Evolutionary conservation across 176 grass and related monocot genomes (phyloP).

Genomic region (Melocanna baccifera): DNA sequence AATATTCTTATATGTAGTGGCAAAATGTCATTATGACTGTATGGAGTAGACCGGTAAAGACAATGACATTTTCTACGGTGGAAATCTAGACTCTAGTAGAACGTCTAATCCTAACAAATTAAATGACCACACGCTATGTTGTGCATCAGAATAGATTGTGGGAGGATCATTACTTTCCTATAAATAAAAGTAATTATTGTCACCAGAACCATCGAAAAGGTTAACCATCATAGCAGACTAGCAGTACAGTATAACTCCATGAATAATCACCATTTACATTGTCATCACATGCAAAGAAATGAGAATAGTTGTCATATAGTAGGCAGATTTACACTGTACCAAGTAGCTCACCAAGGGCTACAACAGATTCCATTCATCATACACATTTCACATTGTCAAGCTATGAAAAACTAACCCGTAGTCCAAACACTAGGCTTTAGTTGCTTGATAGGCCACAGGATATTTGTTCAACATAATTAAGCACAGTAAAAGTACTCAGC

Average conservation of each 20-base stretch:
- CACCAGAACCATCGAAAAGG: background rate
- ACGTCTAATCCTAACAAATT: background rate
- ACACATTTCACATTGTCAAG: background rate
- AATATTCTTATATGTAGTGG: background rate
- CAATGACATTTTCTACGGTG: background rate
- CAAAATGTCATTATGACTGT: background rate
- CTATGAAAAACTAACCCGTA: background rate
- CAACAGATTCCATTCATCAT: background rate
- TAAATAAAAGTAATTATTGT: background rate
- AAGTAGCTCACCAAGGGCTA: background rate
- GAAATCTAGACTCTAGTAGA: background rate
- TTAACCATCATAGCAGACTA: background rate
- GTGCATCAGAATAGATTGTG: background rate
- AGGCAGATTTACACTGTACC: background rate
- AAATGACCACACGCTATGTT: background rate
- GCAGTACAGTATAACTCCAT: background rate
- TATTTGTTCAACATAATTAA: slow-evolving; percentile 9
- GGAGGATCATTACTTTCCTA: background rate
- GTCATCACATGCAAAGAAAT: background rate
- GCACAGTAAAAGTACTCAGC: background rate
- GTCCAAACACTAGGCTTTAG: background rate
- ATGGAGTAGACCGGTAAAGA: background rate
- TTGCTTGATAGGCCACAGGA: background rate
- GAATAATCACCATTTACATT: background rate
- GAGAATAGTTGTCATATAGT: no score